A percentile compares a stretch with the other conserved stretches of the same genome.
Evolutionary conservation across 2,329 filamentous ascomycete species (phyloP).

Genomic region (Xylaria sp.): DNA sequence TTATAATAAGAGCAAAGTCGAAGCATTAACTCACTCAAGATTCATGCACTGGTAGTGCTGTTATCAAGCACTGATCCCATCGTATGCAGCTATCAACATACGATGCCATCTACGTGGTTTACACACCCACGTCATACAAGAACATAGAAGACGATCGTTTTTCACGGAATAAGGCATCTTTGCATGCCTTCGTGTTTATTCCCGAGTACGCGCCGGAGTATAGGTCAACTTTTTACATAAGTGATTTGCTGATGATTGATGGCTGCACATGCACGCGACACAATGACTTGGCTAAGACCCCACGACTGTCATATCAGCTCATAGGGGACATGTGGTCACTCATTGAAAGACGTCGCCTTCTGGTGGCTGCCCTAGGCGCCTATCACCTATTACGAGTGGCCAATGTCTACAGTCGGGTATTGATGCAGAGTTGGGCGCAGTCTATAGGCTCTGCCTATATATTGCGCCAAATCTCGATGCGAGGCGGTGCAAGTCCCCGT

Average conservation of each 20-base stretch:
- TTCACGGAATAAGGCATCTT: background rate
- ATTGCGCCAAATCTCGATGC: background rate
- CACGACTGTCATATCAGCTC: background rate
- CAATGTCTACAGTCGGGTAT: background rate
- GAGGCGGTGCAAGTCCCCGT: background rate
- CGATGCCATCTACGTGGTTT: background rate
- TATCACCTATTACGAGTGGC: background rate
- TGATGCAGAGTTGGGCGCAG: background rate
- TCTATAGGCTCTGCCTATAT: background rate
- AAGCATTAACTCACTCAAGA: background rate
- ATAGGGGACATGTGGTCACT: background rate
- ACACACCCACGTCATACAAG: background rate
- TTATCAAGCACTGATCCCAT: background rate
- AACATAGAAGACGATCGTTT: background rate
- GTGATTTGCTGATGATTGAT: background rate
- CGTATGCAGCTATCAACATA: background rate
- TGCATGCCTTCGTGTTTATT: background rate
- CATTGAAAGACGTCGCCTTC: background rate
- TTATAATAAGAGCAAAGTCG: background rate
- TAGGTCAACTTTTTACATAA: background rate
- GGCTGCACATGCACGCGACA: background rate
- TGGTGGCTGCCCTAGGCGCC: background rate
- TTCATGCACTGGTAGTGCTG: background rate
- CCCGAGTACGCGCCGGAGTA: background rate
- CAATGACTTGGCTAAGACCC: background rate